Percentiles rank a stretch among this genome's conserved stretches.
Conservation (phyloP, 345 rosid genomes). For the Brassica juncea region DNA sequence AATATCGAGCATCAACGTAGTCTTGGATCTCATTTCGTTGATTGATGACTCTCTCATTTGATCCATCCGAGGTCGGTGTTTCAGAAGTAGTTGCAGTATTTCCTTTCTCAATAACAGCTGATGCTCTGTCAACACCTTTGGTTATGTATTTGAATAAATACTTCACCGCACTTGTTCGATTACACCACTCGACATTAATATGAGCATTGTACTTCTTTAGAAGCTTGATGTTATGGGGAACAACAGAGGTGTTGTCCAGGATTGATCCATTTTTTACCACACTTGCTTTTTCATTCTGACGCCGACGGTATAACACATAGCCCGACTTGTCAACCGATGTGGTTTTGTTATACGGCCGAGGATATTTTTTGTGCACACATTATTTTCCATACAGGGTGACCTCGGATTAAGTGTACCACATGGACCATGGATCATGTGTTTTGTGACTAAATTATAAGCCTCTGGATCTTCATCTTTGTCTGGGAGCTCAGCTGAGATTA, state of each 20-base stretch:
- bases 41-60: not conserved
- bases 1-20: not conserved
- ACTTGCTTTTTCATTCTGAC: fast-evolving
- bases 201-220: not conserved
- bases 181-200: not conserved
- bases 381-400: not conserved
- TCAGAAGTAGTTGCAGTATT: too few relatives aligned
- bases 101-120: not conserved
- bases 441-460: too few relatives aligned
- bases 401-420: too few relatives aligned
- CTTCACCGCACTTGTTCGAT: not conserved
- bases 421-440: too few relatives aligned
- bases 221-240: not conserved
- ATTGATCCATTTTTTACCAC: not conserved
- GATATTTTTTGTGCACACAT: not conserved
- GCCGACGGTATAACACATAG: not conserved
- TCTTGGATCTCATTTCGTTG: not conserved
- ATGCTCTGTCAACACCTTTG: not conserved
- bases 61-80: not conserved
- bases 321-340: not conserved
- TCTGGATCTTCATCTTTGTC: not conserved
- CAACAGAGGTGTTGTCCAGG: not conserved
- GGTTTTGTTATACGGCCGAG: not conserved
- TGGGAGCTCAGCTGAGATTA: not conserved
- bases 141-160: not conserved